Base-by-base conservation (phyloP, 148 eudicot genomes). In the Linanthus parryae region DNA sequence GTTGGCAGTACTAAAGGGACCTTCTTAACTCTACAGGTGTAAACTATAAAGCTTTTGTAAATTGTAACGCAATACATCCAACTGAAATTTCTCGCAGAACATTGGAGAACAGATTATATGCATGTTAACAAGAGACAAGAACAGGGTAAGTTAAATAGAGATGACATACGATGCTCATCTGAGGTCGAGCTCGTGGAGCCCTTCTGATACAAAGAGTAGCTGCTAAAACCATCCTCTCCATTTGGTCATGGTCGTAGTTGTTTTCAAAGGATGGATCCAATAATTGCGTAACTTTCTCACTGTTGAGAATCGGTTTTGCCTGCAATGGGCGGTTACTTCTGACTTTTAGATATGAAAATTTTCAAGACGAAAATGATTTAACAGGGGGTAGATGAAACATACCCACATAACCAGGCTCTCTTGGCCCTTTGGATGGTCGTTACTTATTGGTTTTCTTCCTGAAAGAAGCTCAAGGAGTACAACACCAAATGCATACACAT, bases 391-490 rank as follows among this genome's bases (percentile, higher is more conserved):
- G 7, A 54, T 28, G 8, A 22, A 19, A 66, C 96, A 41, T 68
- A 92, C 99, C 99, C 99, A 92, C 83, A 84, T 73, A 57, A 92
- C 90, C 59, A 92, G 70, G 77, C 99, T 92, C 69, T 84, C 82
- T 57, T 84, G 77, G 49, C 91, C 96, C 61, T 88, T 88, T 34
- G 88, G 85, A 17, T 52, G 70, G 54, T 73, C 91, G 53, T 44
- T 67, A 67, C 80, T 70, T 53, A 92, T 82, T 34, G 96, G 96
- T 54, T 82, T 88, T 67, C 88, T 84, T 52, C 99, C 99, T 0
- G 99, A 75, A 36, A 92, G 75, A 66, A 92, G 91, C 89, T 92
- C 99, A n/a, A 92, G 99, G 57, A 92, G 96, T 45, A 92, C 96
- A 75, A 92, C 99, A 7, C 99, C 99, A 24, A 61, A 92, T 27